These are phyloP conservation scores for Ambrosiella cleistominuta DNA, from an alignment of 2,329 filamentous ascomycete species.

Conservation along the genomic window DNA sequence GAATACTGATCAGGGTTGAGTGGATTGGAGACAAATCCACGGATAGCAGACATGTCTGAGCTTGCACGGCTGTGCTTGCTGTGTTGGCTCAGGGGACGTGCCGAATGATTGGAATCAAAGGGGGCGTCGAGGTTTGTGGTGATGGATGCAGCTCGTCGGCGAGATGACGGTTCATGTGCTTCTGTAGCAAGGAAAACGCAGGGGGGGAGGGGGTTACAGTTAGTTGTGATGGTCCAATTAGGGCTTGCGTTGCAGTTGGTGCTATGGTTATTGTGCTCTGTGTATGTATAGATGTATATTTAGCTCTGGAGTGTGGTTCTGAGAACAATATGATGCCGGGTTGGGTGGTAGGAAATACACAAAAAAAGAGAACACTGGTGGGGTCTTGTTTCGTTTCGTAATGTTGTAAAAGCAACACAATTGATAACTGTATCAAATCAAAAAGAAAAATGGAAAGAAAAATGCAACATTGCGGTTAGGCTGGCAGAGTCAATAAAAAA, in stretches of 20 bases:
- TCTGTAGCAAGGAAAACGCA: conserved; percentile 7
- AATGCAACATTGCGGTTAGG: no score
- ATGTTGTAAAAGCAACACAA: no score
- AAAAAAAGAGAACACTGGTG: no score
- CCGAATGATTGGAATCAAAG: conserved; percentile 25
- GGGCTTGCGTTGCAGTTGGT: not conserved
- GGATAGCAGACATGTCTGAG: conserved; percentile 48
- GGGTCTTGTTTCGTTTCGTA: no score
- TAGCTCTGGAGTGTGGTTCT: not conserved
- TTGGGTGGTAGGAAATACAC: no score
- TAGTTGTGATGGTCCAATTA: not conserved
- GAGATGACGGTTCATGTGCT: conserved; percentile 19
- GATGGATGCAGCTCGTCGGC: conserved; percentile 39
- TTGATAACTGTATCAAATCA: no score
- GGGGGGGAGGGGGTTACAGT: not conserved
- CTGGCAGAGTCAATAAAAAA: no score
- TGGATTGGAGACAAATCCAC: conserved; percentile 33
- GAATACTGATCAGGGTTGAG: conserved; percentile 23
- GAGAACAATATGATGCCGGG: no score
- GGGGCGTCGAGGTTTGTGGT: conserved; percentile 42
- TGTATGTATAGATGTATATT: not conserved
- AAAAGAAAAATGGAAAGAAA: no score
- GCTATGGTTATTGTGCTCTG: not conserved
- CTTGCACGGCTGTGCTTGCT: conserved; percentile 54
- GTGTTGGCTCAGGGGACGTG: conserved; percentile 37